Evolutionary conservation across 225 moss, liverwort and hornwort genomes (phyloP).

Genomic region (Thuidium tamariscinum): DNA sequence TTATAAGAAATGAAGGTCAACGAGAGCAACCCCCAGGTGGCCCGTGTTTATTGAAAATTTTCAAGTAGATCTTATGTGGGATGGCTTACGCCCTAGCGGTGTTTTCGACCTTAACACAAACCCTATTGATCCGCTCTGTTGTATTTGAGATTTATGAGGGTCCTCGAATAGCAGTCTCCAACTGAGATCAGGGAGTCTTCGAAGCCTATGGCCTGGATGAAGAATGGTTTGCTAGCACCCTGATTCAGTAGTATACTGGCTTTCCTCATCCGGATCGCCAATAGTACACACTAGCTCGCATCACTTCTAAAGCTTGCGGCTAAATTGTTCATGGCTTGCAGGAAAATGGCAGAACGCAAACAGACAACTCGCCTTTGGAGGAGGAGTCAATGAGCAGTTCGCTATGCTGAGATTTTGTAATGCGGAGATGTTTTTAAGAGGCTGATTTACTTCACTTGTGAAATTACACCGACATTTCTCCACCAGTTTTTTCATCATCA

Average conservation of each 20-base stretch:
- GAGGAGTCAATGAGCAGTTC: slow-evolving; percentile 9
- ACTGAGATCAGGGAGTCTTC: not conserved
- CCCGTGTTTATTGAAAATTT: not conserved
- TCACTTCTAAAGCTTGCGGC: not conserved
- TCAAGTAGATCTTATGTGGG: not conserved
- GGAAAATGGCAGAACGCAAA: slow-evolving; percentile 92
- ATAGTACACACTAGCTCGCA: not conserved
- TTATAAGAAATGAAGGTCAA: no score
- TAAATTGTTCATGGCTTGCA: slow-evolving; percentile 5
- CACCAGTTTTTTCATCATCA: not conserved
- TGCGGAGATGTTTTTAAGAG: not conserved
- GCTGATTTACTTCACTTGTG: not conserved
- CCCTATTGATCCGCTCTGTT: not conserved
- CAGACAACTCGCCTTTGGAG: slow-evolving; percentile 81
- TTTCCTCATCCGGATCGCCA: not conserved
- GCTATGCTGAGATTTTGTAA: not conserved
- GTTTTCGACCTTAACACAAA: not conserved
- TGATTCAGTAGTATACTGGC: not conserved
- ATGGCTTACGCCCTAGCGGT: not conserved
- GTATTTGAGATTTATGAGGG: not conserved
- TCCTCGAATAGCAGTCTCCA: not conserved
- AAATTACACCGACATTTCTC: not conserved
- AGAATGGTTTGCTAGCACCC: not conserved
- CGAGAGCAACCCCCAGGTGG: not conserved
- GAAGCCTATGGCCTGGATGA: not conserved